Percentiles rank a stretch among this genome's conserved stretches.
Evolutionary conservation across 805 yeast species (phyloP).

Genomic region (Starmerella asiatica): DNA sequence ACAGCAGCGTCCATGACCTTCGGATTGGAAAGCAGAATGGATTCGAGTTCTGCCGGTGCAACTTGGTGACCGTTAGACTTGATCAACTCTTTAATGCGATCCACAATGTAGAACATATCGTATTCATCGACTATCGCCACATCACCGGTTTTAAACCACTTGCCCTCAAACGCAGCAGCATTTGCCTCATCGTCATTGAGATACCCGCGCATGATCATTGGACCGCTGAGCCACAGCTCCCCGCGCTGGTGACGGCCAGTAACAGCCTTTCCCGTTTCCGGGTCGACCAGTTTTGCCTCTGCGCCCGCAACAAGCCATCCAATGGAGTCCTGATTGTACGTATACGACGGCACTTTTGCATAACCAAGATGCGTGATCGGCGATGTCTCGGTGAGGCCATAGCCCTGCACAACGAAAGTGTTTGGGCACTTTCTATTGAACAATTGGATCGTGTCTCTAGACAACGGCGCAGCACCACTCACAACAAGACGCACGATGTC

Average conservation of each 20-base stretch:
- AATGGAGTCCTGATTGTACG: conserved; percentile 37
- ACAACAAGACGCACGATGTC: conserved; percentile 27
- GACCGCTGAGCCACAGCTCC: conserved; percentile 45
- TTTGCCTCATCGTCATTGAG: conserved; percentile 40
- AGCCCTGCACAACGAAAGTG: conserved; percentile 19
- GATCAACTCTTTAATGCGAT: conserved; percentile 55
- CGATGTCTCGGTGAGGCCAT: conserved; percentile 50
- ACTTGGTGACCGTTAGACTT: conserved; percentile 70
- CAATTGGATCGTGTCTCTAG: conserved; percentile 11
- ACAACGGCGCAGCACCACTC: conserved; percentile 38
- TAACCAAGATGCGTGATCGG: conserved; percentile 37
- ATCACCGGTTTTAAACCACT: conserved; percentile 52
- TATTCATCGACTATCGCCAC: conserved; percentile 30
- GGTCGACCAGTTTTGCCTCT: conserved; percentile 37
- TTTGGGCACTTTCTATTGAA: conserved; percentile 12
- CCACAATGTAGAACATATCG: conserved; percentile 37
- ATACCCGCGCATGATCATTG: conserved; percentile 41
- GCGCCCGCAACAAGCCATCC: conserved; percentile 33
- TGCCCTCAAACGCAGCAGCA: conserved; percentile 33
- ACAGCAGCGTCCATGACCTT: conserved; percentile 80
- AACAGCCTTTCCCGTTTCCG: conserved; percentile 33
- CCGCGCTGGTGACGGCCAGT: conserved; percentile 37
- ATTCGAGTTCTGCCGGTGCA: conserved; percentile 89
- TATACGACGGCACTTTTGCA: conserved; percentile 27
- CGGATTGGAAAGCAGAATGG: conserved; percentile 61